phyloP scores from a whole-genome alignment of 1,284 basidiomycete genomes.

The Irpex lacteus region DNA sequence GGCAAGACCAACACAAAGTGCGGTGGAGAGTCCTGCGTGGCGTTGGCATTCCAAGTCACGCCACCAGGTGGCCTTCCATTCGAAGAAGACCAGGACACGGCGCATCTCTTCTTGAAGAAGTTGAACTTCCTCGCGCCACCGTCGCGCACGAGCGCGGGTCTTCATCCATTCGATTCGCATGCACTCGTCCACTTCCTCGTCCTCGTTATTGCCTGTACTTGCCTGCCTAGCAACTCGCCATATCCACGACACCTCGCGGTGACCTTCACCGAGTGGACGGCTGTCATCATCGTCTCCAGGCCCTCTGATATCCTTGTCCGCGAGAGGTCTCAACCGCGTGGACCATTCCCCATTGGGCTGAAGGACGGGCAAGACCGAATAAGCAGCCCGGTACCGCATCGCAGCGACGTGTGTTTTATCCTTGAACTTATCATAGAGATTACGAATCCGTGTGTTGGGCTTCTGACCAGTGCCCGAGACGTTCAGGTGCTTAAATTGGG shows the following conservation, averaged over 20 bases:
- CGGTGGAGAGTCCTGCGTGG: too few species aligned
- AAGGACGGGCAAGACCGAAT: constrained; percentile 4
- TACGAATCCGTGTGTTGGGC: constrained; percentile 12
- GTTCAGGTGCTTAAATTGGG: constrained; percentile 7
- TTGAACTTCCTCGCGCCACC: too few species aligned
- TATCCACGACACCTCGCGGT: constrained; percentile 13
- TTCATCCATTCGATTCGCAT: too few species aligned
- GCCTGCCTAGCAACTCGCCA: constrained; percentile 5
- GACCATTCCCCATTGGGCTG: constrained; percentile 11
- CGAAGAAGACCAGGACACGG: too few species aligned
- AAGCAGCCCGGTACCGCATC: constrained; percentile 12
- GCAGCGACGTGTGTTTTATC: neutral
- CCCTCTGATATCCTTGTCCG: constrained; percentile 13
- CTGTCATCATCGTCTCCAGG: constrained; percentile 4
- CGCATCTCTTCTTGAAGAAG: too few species aligned
- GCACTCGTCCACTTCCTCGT: too few species aligned
- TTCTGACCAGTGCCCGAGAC: constrained; percentile 9
- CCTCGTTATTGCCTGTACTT: too few species aligned
- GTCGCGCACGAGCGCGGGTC: too few species aligned
- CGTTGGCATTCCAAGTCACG: too few species aligned
- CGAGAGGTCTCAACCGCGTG: neutral
- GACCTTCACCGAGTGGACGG: constrained; percentile 6
- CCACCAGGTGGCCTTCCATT: too few species aligned
- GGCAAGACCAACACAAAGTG: too few species aligned
- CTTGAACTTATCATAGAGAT: constrained; percentile 7